phyloP scores from a whole-genome alignment of 1,284 basidiomycete genomes.

The Xerocomus subilludens region DNA sequence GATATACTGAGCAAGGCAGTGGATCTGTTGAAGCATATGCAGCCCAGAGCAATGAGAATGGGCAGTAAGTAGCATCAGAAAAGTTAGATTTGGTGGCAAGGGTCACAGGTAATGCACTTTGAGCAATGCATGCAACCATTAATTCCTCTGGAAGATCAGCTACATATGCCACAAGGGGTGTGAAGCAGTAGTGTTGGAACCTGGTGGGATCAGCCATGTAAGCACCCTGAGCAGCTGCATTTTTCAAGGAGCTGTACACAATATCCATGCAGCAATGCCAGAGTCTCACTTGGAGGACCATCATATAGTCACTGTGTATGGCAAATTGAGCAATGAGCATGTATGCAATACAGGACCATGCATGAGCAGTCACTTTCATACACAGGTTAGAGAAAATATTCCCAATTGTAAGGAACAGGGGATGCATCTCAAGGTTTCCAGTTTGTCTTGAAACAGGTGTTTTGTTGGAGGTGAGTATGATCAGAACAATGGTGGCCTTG shows the following conservation, averaged over 20 bases:
- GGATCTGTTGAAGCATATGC: too few relatives aligned
- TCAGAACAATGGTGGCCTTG: too few relatives aligned
- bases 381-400: too few relatives aligned
- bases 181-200: conserved; percentile 10
- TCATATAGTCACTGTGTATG: conserved; percentile 3
- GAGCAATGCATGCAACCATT: conserved; percentile 19
- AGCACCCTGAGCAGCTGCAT: neutral
- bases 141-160: conserved; percentile 24
- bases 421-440: too few relatives aligned
- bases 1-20: too few relatives aligned
- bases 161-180: conserved; percentile 9
- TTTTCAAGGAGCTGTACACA: conserved; percentile 19
- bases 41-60: too few relatives aligned
- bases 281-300: conserved; percentile 15
- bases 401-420: too few relatives aligned
- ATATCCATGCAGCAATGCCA: conserved; percentile 27
- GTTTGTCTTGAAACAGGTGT: too few relatives aligned
- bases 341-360: too few relatives aligned
- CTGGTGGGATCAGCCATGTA: conserved; percentile 24
- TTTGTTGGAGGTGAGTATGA: too few relatives aligned
- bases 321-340: conserved; percentile 9
- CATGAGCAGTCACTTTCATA: too few relatives aligned
- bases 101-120: conserved; percentile 16
- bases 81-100: conserved; percentile 12
- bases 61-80: neutral